Conservation (phyloP, 805 yeast species). For the Torulaspora maleeae region DNA sequence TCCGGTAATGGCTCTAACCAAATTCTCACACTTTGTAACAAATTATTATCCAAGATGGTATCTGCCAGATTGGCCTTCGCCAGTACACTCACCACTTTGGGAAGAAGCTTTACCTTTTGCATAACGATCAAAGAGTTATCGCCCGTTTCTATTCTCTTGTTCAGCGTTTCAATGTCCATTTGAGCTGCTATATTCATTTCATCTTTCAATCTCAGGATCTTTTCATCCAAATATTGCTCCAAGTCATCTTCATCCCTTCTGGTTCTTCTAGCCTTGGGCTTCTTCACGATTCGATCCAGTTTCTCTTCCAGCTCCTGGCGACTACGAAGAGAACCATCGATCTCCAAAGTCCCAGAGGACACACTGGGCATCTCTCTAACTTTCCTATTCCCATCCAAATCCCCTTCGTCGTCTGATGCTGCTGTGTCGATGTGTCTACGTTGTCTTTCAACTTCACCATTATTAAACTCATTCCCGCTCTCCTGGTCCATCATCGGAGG, state of each 20-base stretch:
- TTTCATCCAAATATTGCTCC: conserved; percentile 92
- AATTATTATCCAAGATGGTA: conserved; percentile 87
- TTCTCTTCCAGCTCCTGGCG: conserved; percentile 77
- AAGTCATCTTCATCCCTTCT: conserved; percentile 86
- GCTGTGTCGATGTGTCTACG: conserved; percentile 28
- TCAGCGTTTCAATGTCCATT: conserved; percentile 54
- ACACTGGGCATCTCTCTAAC: conserved; percentile 7
- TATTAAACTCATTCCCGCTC: background rate
- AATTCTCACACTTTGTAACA: conserved; percentile 86
- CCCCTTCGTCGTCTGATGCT: conserved; percentile 21
- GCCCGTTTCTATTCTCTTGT: conserved; percentile 41
- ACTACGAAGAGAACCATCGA: conserved; percentile 40
- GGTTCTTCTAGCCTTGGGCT: conserved; percentile 55
- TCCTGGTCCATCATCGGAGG: conserved; percentile 3
- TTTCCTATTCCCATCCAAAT: conserved; percentile 15
- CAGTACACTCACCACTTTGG: conserved; percentile 70
- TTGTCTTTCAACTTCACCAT: conserved; percentile 20
- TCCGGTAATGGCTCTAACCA: conserved; percentile 99
- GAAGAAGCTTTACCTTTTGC: conserved; percentile 69
- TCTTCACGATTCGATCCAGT: conserved; percentile 72
- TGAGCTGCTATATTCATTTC: conserved; percentile 87
- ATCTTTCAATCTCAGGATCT: conserved; percentile 72
- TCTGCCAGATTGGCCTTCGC: conserved; percentile 83
- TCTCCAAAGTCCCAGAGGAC: conserved; percentile 18
- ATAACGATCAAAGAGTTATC: conserved; percentile 41